These are phyloP conservation scores for Clavaria fumosa DNA, from an alignment of 768 basidiomycete genomes.

Conservation along the genomic window DNA sequence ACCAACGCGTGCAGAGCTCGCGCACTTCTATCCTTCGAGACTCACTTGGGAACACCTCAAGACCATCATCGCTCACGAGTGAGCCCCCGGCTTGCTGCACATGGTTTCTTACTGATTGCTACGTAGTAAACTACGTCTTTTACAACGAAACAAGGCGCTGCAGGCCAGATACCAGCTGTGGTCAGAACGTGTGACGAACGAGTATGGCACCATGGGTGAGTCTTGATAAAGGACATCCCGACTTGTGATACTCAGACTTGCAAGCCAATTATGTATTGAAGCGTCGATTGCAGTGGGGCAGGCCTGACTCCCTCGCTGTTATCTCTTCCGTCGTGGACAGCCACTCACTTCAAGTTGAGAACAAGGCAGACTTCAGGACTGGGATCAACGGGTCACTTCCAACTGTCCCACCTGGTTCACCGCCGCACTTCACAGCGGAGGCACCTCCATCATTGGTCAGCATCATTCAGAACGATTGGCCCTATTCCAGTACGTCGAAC, in stretches of 20 bases:
- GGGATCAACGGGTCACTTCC: slow-evolving; percentile 12
- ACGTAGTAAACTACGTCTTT: slow-evolving; percentile 60
- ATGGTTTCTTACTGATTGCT: neutral
- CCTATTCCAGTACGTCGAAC: slow-evolving; percentile 50
- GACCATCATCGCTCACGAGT: slow-evolving; percentile 71
- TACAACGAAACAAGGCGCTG: slow-evolving; percentile 57
- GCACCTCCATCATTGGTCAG: slow-evolving; percentile 44
- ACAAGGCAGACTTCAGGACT: no score
- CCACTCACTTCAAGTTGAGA: no score
- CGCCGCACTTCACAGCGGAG: slow-evolving; percentile 51
- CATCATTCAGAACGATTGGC: slow-evolving; percentile 78
- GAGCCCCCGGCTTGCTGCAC: slow-evolving; percentile 7
- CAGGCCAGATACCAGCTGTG: slow-evolving; percentile 55
- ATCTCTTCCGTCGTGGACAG: slow-evolving; percentile 39
- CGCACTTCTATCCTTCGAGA: slow-evolving; percentile 52
- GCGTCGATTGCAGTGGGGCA: slow-evolving; percentile 63
- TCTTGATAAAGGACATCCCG: slow-evolving; percentile 6
- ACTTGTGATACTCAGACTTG: no score
- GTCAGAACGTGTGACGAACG: slow-evolving; percentile 33
- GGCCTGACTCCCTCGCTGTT: slow-evolving; percentile 47
- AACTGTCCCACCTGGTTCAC: slow-evolving; percentile 21
- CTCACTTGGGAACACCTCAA: slow-evolving; percentile 68
- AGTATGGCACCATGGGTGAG: slow-evolving; percentile 57
- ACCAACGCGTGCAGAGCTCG: slow-evolving; percentile 53
- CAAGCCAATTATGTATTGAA: slow-evolving; percentile 59